phyloP scores from a whole-genome alignment of 2,329 filamentous ascomycete species.

The Periglandula ipomoeae region DNA sequence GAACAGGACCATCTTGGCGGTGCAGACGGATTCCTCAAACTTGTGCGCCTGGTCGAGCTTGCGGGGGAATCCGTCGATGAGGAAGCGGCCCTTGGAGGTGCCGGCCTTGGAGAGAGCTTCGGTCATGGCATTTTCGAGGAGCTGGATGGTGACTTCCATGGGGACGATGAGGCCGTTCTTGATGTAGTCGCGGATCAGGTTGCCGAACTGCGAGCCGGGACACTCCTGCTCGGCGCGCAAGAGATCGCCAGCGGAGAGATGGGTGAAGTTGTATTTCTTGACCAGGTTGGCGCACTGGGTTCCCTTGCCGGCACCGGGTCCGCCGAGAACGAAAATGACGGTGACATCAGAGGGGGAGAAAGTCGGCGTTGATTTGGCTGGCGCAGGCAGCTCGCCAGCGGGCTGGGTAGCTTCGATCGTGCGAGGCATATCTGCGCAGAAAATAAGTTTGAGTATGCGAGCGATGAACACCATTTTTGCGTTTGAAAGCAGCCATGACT shows the following conservation, averaged over 20 bases:
- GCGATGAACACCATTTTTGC: background rate
- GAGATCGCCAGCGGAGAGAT: slow-evolving; percentile 88
- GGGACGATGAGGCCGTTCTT: slow-evolving; percentile 91
- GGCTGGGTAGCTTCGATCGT: slow-evolving; percentile 26
- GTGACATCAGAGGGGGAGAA: slow-evolving; percentile 72
- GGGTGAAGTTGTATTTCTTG: slow-evolving; percentile 78
- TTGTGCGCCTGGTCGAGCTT: slow-evolving; percentile 95
- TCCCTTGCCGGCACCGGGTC: slow-evolving; percentile 91
- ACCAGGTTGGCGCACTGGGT: slow-evolving; percentile 91
- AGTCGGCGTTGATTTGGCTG: slow-evolving; percentile 50
- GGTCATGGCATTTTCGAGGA: slow-evolving; percentile 90
- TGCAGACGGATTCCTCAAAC: slow-evolving; percentile 85
- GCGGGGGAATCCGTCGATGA: slow-evolving; percentile 77
- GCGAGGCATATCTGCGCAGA: slow-evolving; percentile 29
- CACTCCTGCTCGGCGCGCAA: slow-evolving; percentile 89
- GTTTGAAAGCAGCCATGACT: too few relatives aligned
- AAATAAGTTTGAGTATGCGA: background rate
- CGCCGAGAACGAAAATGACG: slow-evolving; percentile 94
- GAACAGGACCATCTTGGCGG: slow-evolving; percentile 79
- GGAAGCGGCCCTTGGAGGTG: slow-evolving; percentile 57
- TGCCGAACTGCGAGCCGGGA: slow-evolving; percentile 76
- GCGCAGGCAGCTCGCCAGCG: slow-evolving; percentile 35
- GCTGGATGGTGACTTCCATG: slow-evolving; percentile 94
- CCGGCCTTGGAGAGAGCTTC: slow-evolving; percentile 48
- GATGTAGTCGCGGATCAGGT: slow-evolving; percentile 89